Evolutionary conservation across 192 early-diverging fungal species (phyloP).

Genomic region (Coemansia sp.): DNA sequence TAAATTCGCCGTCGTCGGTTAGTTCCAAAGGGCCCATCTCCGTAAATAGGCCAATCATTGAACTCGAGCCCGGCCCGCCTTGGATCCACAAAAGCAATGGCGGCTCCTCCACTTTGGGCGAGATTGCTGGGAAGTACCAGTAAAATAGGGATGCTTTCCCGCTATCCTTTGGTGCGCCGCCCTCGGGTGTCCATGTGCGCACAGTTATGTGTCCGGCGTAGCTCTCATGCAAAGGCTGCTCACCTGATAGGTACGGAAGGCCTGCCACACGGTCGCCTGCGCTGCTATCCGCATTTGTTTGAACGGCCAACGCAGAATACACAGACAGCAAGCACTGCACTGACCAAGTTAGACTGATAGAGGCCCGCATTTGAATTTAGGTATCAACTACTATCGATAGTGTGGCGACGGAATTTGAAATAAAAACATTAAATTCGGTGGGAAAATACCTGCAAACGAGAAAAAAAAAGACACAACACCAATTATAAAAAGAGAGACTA

Average conservation of each 20-base stretch:
- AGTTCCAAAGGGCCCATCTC: slow-evolving; percentile 73
- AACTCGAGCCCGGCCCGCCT: slow-evolving; percentile 77
- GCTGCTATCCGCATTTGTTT: background rate
- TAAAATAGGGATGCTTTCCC: slow-evolving; percentile 56
- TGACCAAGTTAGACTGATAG: no score
- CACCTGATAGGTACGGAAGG: slow-evolving; percentile 44
- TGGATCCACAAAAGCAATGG: slow-evolving; percentile 77
- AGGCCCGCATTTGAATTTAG: no score
- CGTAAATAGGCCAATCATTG: slow-evolving; percentile 75
- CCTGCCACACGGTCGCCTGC: slow-evolving; percentile 26
- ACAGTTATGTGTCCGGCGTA: slow-evolving; percentile 60
- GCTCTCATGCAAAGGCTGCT: slow-evolving; percentile 57
- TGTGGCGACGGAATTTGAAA: background rate
- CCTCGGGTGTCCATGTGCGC: slow-evolving; percentile 48
- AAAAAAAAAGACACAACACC: background rate
- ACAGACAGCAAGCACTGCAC: no score
- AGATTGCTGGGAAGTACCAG: slow-evolving; percentile 77
- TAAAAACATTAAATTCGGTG: background rate
- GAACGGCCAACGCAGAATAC: background rate
- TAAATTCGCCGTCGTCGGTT: slow-evolving; percentile 54
- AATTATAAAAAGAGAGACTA: background rate
- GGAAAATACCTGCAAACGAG: background rate
- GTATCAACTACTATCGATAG: no score
- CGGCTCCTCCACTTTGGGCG: slow-evolving; percentile 55
- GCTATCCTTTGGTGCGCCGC: slow-evolving; percentile 17